Evolutionary conservation across 768 basidiomycete genomes (phyloP).

Genomic region (Xerocomus potaroensis): DNA sequence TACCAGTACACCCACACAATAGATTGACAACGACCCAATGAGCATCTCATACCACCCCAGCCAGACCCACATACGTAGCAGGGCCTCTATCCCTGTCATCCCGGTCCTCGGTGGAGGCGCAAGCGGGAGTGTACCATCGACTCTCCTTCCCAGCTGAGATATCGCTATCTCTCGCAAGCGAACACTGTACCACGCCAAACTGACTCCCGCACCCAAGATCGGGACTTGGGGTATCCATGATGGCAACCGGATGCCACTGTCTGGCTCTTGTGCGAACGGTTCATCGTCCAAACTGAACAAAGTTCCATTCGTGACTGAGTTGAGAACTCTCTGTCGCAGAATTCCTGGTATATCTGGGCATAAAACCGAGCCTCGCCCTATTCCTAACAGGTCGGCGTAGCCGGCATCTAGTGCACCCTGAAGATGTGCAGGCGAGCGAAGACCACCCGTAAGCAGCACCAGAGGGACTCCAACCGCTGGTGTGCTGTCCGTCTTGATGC

Average conservation of each 20-base stretch:
- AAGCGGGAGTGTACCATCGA: slow-evolving; percentile 1
- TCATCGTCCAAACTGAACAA: slow-evolving; percentile 19
- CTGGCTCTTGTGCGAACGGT: slow-evolving; percentile 41
- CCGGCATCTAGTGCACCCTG: slow-evolving; percentile 45
- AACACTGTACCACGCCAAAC: slow-evolving; percentile 64
- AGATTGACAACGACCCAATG: background rate
- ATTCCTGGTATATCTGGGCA: slow-evolving; percentile 55
- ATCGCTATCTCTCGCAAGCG: slow-evolving; percentile 50
- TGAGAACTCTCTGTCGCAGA: slow-evolving; percentile 24
- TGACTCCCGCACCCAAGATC: slow-evolving; percentile 61
- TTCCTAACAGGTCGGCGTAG: slow-evolving; percentile 72
- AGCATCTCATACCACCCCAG: slow-evolving; percentile 9
- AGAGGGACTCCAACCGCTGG: slow-evolving; percentile 41
- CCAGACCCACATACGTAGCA: slow-evolving; percentile 51
- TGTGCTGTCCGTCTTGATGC: slow-evolving; percentile 35
- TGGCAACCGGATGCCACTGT: slow-evolving; percentile 17
- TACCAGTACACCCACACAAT: slow-evolving; percentile 1
- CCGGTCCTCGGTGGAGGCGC: slow-evolving; percentile 19
- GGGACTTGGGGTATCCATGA: slow-evolving; percentile 42
- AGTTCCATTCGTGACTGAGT: slow-evolving; percentile 1
- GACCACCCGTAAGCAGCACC: slow-evolving; percentile 78
- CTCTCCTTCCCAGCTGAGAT: slow-evolving; percentile 5
- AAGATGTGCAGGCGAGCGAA: slow-evolving; percentile 57
- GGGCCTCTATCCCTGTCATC: slow-evolving; percentile 34
- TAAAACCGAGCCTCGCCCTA: slow-evolving; percentile 64